Evolutionary conservation across 2,329 filamentous ascomycete genomes (phyloP), one percentile per base, ranked within the genome.

Genomic region (Colletotrichum sp.): DNA sequence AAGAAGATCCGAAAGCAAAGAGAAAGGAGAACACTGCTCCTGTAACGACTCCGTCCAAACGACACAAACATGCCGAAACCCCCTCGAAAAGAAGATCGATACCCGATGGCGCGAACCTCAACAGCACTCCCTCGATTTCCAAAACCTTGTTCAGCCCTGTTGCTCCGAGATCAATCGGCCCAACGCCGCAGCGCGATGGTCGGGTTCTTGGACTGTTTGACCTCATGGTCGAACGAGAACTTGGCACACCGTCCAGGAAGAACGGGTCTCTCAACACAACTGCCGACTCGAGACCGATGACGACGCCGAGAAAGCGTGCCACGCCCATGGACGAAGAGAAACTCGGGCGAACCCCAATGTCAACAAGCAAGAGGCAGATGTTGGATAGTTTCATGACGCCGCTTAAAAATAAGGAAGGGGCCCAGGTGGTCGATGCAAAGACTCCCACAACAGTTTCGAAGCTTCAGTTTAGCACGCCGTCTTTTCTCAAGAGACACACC

Each of bases 141-240:
- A 87, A 91, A 34, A 91, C 89, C 74, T 86, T 93, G 8, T 93
- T 93, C 81, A 92, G 90, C 72, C 90, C 92, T 2, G 85, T 85
- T 1, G 87, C 89, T 13, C 90, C 91, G 4, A 92, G 90, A 7
- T 90, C 89, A 1, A 90, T 97, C 77, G 94, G 94, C 4, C 95
- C 95, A 2, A 97, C 95, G 15, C 95, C 95, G 5, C 95, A 96
- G 81, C 92, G 92, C 77, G 94, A 96, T 82, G 95, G 95, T 32
- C 91, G 91, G 25, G 93, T 96, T 1, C 88, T 97, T 4, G 94
- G 95, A 6, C 85, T 97, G 22, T 97, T 97, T 82, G 95, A 96
- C 81, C 85, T 94, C 13, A 85, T 95, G 9, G 86, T 87, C 30
- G 88, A 90, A 72, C 86, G 87, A 57, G 87, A 88, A 27, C 83